These are phyloP conservation scores for Solanum appendiculatum DNA, from an alignment of 257 asterid species.

Conservation along the genomic window DNA sequence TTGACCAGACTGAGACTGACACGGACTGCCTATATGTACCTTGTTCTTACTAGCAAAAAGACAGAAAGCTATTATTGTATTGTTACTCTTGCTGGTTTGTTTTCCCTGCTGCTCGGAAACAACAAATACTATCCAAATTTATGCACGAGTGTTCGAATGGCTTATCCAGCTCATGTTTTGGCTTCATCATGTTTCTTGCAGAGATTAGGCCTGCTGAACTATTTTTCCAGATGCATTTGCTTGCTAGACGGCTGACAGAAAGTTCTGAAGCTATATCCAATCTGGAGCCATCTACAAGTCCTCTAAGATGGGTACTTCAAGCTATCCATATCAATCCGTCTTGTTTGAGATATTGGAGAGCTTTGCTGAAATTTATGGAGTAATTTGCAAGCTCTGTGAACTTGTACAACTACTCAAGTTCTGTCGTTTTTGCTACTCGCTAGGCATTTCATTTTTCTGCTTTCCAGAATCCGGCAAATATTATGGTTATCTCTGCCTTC, in stretches of 20 bases:
- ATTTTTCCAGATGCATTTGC: constrained; percentile 79
- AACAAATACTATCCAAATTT: background rate
- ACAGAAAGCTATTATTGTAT: background rate
- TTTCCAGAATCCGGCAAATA: background rate
- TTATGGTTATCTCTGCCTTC: background rate
- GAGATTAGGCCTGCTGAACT: constrained; percentile 78
- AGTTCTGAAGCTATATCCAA: constrained; percentile 11
- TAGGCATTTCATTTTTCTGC: background rate
- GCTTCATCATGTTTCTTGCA: constrained; percentile 25
- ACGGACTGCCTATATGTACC: background rate
- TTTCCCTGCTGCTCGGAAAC: background rate
- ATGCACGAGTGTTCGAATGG: background rate
- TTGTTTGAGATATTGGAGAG: constrained; percentile 81
- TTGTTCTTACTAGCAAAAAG: background rate
- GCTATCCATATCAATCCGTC: constrained; percentile 87
- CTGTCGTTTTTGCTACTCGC: background rate
- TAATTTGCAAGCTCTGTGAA: background rate
- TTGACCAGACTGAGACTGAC: background rate
- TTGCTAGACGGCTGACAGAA: constrained; percentile 20
- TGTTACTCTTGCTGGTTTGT: no score
- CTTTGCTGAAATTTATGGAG: constrained; percentile 14
- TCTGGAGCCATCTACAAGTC: constrained; percentile 11
- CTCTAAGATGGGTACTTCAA: constrained; percentile 51
- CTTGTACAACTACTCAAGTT: background rate
- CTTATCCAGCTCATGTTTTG: background rate